Base-by-base conservation (phyloP, 108 stramenopile genomes). In the Cyclostephanos invisitatus region DNA sequence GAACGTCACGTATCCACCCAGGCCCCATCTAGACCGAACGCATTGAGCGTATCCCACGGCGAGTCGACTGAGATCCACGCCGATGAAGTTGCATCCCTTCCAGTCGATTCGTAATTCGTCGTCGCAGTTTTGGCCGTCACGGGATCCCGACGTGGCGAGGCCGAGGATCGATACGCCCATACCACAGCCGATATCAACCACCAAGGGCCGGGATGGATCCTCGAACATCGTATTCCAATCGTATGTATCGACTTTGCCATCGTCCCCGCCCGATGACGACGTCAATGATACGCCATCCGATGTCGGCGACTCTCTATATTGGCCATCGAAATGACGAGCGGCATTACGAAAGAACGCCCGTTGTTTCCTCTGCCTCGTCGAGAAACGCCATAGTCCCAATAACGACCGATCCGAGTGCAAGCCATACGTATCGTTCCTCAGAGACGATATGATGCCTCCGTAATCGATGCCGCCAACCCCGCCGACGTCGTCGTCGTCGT, bases 161-260 rank as follows among this genome's bases (percentile, higher is more conserved):
- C 91, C 91, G 11, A 88, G 76, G 14, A 91, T 62, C 7, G 87
- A 89, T 25, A 91, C 77, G 6, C 91, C 91, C 87, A 88, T 87
- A 6, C 91, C 91, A 67, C 88, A 89, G 11, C 91, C 91, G 10
- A 91, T 54, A 82, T 91, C 91, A 42, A 91, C 70, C n/a, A 91
- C 82, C n/a, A 91, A 78, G 2, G 88, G 87, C 10, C 74, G 77
- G 0, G 71, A 67, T 8, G 87, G 77, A 66, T 91, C 81, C 22
- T 60, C 40, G 44, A 87, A 91, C 28, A 79, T 15, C 9, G 17
- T 15, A 10, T 70, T 49, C 86, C 86, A 91, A 44, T 77, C 63
- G 38, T 77, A 78, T 55, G 37, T 48, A 54, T 68, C 12, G 11
- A 18, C 15, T 7, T 24, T 64, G 18, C 49, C 24, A 63, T 29